Percentiles rank a stretch among this genome's conserved stretches.
phyloP scores from a whole-genome alignment of 768 basidiomycete genomes.

The Leccinellum rugosiceps region DNA sequence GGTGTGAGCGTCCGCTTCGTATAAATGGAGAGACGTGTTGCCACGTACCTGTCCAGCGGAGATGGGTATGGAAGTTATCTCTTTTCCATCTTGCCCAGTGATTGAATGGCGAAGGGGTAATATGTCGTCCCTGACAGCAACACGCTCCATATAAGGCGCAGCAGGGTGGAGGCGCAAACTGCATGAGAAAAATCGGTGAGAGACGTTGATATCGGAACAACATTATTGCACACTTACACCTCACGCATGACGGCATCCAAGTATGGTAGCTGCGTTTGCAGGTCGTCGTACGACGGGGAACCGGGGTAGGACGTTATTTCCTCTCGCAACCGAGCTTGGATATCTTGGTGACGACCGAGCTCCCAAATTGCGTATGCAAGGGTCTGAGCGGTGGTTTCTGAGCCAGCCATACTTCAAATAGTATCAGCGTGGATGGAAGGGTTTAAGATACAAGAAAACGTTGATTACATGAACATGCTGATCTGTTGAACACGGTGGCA shows the following conservation, averaged over 20 bases:
- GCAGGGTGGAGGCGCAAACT: slow-evolving; percentile 4
- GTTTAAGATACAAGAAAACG: background rate
- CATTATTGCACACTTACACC: background rate
- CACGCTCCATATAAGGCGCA: slow-evolving; percentile 1
- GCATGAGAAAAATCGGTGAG: background rate
- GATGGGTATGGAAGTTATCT: slow-evolving; percentile 1
- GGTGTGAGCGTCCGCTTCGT: background rate
- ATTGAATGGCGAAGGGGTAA: slow-evolving; percentile 5
- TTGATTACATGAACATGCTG: slow-evolving; percentile 11
- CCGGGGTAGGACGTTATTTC: background rate
- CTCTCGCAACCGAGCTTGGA: background rate
- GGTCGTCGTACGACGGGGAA: slow-evolving; percentile 4
- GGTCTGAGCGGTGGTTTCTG: slow-evolving; percentile 6
- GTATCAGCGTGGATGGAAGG: background rate
- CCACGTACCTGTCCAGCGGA: slow-evolving; percentile 4
- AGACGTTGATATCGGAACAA: background rate
- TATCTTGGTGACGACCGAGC: slow-evolving; percentile 1
- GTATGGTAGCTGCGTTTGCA: slow-evolving; percentile 6
- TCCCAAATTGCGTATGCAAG: slow-evolving; percentile 8
- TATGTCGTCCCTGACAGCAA: slow-evolving; percentile 1
- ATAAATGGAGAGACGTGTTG: background rate
- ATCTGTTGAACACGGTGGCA: background rate
- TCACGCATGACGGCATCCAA: slow-evolving; percentile 5
- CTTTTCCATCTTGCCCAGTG: background rate
- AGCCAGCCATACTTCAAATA: slow-evolving; percentile 3